Percentiles rank a stretch among this genome's conserved stretches.
phyloP scores from a whole-genome alignment of 1,284 basidiomycete genomes.

The Ceratobasidium sp. region DNA sequence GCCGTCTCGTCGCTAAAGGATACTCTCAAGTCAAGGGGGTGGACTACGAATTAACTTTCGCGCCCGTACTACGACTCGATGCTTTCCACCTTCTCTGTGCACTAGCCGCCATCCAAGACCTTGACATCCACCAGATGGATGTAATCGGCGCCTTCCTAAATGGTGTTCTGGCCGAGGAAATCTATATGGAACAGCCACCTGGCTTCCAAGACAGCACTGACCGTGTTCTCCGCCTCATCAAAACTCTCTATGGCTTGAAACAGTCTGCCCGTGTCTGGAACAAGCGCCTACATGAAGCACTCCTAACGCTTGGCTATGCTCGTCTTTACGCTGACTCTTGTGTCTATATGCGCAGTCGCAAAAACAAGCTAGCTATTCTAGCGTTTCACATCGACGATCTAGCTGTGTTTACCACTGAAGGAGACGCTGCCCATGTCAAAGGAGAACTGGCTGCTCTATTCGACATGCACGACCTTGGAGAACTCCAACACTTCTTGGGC shows the following conservation, averaged over 20 bases:
- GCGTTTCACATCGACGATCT: too few species aligned
- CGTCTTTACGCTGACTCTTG: slow-evolving; percentile 9
- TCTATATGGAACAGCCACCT: slow-evolving; percentile 52
- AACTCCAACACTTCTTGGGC: slow-evolving; percentile 9
- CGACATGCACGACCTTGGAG: slow-evolving; percentile 11
- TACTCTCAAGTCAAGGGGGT: slow-evolving; percentile 14
- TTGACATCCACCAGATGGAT: slow-evolving; percentile 54
- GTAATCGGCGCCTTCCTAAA: slow-evolving; percentile 55
- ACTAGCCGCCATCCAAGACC: slow-evolving; percentile 54
- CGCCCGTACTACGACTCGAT: slow-evolving; percentile 1
- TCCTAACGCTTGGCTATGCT: neutral
- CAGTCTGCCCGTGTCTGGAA: slow-evolving; percentile 19
- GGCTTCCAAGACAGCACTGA: slow-evolving; percentile 2
- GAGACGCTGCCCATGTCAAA: slow-evolving; percentile 1
- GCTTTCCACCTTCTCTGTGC: slow-evolving; percentile 50
- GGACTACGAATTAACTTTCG: slow-evolving; percentile 15
- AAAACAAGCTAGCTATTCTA: neutral
- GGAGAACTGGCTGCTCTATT: slow-evolving; percentile 1
- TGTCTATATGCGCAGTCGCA: neutral
- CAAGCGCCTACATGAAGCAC: neutral
- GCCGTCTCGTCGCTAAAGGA: neutral
- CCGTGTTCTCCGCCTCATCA: neutral
- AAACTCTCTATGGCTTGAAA: slow-evolving; percentile 5
- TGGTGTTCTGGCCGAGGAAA: slow-evolving; percentile 51
- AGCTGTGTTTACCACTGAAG: too few species aligned